Percentiles rank a stretch among this genome's conserved stretches.
These are phyloP conservation scores for Globisporangium echinulatum DNA, from an alignment of 352 stramenopile genomes.

Conservation along the genomic window DNA sequence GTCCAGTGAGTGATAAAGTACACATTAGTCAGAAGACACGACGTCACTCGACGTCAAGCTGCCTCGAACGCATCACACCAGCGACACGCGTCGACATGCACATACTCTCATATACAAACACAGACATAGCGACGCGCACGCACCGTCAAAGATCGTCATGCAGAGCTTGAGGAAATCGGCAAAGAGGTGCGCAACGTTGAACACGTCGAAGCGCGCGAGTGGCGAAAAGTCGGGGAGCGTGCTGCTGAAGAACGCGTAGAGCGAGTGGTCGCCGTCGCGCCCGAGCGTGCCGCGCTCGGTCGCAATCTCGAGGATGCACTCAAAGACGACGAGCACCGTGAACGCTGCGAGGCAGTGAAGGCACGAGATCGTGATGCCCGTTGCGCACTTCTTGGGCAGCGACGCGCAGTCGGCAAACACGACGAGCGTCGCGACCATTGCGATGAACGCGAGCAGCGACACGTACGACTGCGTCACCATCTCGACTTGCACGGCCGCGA, in stretches of 20 bases:
- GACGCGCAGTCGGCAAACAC: conserved; percentile 74
- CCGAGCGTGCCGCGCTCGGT: conserved; percentile 55
- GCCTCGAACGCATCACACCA: too few relatives aligned
- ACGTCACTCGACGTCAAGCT: too few relatives aligned
- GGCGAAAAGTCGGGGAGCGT: conserved; percentile 69
- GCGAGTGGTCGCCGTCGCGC: conserved; percentile 56
- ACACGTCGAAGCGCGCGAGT: conserved; percentile 57
- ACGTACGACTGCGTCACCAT: conserved; percentile 74
- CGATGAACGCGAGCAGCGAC: conserved; percentile 48
- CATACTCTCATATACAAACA: too few relatives aligned
- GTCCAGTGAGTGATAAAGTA: too few relatives aligned
- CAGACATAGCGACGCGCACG: not conserved
- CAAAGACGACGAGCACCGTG: conserved; percentile 68
- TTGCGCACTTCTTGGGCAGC: conserved; percentile 43
- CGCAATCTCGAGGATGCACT: conserved; percentile 73
- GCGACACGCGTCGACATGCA: too few relatives aligned
- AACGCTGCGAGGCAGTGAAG: conserved; percentile 64
- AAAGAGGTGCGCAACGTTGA: conserved; percentile 55
- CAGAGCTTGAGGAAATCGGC: conserved; percentile 62
- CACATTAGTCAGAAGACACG: too few relatives aligned
- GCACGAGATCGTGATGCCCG: conserved; percentile 42
- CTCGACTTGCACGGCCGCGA: conserved; percentile 51
- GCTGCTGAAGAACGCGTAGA: conserved; percentile 74
- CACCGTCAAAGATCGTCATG: conserved; percentile 85
- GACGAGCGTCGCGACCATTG: conserved; percentile 54